Base-by-base conservation (phyloP, 2,329 filamentous ascomycete genomes). In the Alternaria postmessia region DNA sequence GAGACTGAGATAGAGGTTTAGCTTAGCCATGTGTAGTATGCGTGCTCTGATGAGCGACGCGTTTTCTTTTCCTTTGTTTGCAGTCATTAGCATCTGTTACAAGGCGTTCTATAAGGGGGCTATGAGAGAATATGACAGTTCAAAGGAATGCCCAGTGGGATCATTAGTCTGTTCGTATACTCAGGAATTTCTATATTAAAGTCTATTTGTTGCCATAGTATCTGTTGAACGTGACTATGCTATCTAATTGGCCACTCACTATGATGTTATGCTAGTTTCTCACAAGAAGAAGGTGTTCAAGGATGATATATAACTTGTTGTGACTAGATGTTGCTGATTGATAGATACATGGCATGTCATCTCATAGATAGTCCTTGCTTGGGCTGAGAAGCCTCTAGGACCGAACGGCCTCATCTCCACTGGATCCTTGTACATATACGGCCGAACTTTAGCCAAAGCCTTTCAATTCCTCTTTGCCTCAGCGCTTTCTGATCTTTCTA, bases 1-100 rank as follows among this genome's bases (percentile, higher is more conserved):
- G 75, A 75, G 36, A 22, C 39, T 1, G 75, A 75, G 36, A 22
- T 39, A 1, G 54, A 59, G 38, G 39, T 12, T 30, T 49, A 49
- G 46, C 12, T 42, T 16, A 8, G 16, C 1, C 16, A 28, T 16
- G 0, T 20, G n/a, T 36, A 5, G 9, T 32, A 9, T n/a, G 34
- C 2, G 24, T 24, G 9, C 18, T 46, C 30, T 28, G 32, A 44
- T 51, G 26, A 22, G 28, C 24, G 26, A 20, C 38, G 20, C 46
- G 7, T 7, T 49, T 36, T 18, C 3, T 49, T 7, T 55, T 49
- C n/a, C 8, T 58, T 8, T 39, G 30, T 8, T 12, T 26, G 32
- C 26, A 5, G 20, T 49, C 7, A 14, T 38, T 26, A 49, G 46
- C 18, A 36, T 22, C 18, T 8, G 14, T 49, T 36, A 38, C 20